A percentile compares a stretch with the other conserved stretches of the same genome.
Conservation (phyloP, 1,284 basidiomycete genomes). For the Polyporus tsugae region DNA sequence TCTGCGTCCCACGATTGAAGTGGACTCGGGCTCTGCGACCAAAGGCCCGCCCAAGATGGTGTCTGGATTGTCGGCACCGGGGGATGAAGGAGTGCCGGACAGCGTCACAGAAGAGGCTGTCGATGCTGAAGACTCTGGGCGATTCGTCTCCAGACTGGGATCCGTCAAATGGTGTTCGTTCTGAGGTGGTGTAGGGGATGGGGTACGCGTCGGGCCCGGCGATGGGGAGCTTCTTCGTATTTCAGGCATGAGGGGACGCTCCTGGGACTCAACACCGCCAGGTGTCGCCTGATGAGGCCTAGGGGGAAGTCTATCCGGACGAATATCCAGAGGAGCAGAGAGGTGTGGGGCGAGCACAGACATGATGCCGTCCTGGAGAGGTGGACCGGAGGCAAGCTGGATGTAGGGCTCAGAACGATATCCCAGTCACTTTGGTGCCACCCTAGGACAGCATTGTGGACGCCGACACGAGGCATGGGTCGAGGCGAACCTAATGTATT, state of each 20-base stretch:
- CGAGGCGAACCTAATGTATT: not conserved
- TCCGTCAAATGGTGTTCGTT: not conserved
- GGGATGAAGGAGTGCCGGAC: not conserved
- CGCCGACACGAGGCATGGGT: not conserved
- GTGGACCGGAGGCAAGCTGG: not conserved
- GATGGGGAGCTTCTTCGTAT: constrained; percentile 8
- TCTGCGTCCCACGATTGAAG: not conserved
- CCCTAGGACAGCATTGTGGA: not conserved
- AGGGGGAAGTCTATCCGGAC: not conserved
- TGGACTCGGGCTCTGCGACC: constrained; percentile 3
- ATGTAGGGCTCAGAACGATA: not conserved
- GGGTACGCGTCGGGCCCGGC: not conserved
- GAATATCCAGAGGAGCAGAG: not conserved
- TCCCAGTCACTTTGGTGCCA: not conserved
- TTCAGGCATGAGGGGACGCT: not conserved
- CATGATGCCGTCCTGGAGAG: not conserved
- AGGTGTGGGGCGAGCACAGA: not conserved
- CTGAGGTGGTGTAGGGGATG: not conserved
- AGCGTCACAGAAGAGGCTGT: not conserved
- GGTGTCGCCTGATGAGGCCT: not conserved
- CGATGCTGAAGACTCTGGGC: not conserved
- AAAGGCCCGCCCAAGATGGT: not conserved
- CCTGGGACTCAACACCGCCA: not conserved
- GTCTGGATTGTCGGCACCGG: not conserved
- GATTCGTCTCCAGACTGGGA: not conserved